Evolutionary conservation across 371 early-diverging fungal species (phyloP), one percentile per base, ranked within the genome.

Genomic region (Blakeslea trispora): DNA sequence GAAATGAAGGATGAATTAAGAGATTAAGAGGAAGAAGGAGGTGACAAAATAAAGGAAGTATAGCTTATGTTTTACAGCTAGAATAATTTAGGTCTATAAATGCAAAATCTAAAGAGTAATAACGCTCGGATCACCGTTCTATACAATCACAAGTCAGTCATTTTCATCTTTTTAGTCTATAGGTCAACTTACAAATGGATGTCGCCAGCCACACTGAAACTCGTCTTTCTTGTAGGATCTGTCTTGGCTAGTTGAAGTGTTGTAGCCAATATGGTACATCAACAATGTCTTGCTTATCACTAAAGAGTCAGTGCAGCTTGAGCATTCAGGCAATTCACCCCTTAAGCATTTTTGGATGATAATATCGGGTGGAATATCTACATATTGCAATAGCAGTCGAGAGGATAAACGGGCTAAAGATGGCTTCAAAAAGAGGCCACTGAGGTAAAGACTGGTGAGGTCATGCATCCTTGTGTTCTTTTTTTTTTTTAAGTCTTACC

Each of bases 131-230:
- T 73, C 64, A 13, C 74, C 74, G 59, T 73, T 73, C 74, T 73
- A 67, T 17, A 39, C 28, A 23, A 8, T 31, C 22, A 47, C 1
- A 21, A 43, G 13, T 44, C 8, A 28, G 19, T 52, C 9, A 8
- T 19, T 44, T 51, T 23, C 5, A 14, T 43, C 11, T 22, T 21
- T 15, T n/a, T n/a, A 32, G 17, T 21, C 11, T 32, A 15, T 5
- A 15, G 3, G 5, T 39, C 4, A 13, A 77, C 82, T 82, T 81
- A 81, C 83, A 66, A 85, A 85, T 53, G 81, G 82, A 34, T 85
- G 82, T 45, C 85, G 72, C 85, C 85, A 85, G 5, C 82, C 82
- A 61, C 85, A 85, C 46, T 85, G 85, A 52, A 81, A 85, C 53
- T 82, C 77, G 43, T 79, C 63, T 53, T 77, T 75, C 50, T 75